Conservation (phyloP, 768 basidiomycete species). For the Psilocybe tampanensis region DNA sequence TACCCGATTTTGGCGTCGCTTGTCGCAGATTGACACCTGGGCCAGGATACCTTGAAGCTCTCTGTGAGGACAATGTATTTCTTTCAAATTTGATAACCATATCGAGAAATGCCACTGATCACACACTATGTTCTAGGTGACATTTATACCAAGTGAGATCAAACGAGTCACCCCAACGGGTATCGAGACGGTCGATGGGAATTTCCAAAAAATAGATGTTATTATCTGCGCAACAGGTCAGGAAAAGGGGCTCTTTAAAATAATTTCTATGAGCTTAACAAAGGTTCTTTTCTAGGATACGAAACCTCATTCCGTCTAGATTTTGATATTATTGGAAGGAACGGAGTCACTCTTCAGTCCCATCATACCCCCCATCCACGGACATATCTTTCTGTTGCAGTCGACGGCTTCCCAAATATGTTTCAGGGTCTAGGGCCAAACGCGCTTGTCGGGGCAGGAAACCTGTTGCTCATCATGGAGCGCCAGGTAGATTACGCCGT, state of each 20-base stretch:
- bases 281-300: constrained; percentile 40
- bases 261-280: not conserved
- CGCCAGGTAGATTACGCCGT: constrained; percentile 60
- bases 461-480: constrained; percentile 57
- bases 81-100: not conserved
- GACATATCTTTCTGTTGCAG: constrained; percentile 59
- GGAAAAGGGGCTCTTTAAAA: not conserved
- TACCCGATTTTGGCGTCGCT: constrained; percentile 58
- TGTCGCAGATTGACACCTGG: constrained; percentile 72
- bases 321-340: constrained; percentile 56
- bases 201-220: constrained; percentile 55
- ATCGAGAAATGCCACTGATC: not conserved
- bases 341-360: constrained; percentile 53
- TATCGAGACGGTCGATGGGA: constrained; percentile 58
- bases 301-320: constrained; percentile 50
- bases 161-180: constrained; percentile 53
- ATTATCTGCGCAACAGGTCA: constrained; percentile 66
- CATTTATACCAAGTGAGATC: constrained; percentile 54
- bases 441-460: constrained; percentile 54
- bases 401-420: constrained; percentile 73
- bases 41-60: constrained; percentile 66
- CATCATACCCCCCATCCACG: constrained; percentile 56
- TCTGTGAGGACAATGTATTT: constrained; percentile 61
- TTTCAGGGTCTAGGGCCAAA: constrained; percentile 63
- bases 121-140: constrained; percentile 45